Conservation (phyloP, 1,139 yeast species). For the Protomyces lactucae-debilis region DNA sequence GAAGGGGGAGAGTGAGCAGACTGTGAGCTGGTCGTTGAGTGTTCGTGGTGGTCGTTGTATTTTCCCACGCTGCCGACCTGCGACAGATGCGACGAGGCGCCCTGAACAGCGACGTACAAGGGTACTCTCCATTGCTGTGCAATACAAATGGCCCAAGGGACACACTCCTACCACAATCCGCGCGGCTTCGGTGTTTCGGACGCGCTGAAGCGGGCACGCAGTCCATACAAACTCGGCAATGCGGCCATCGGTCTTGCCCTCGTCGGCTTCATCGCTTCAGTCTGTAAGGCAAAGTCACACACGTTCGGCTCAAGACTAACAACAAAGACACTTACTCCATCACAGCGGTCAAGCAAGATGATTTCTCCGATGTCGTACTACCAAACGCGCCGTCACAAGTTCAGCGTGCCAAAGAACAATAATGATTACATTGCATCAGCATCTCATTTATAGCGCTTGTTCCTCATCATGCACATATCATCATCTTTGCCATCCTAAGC, state of each 20-base stretch:
- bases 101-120: too few relatives aligned
- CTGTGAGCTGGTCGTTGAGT: too few relatives aligned
- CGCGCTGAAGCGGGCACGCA: conserved; percentile 9
- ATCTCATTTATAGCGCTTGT: too few relatives aligned
- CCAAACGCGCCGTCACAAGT: conserved; percentile 7
- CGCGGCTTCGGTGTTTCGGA: conserved; percentile 14
- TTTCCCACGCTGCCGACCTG: too few relatives aligned
- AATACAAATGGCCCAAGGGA: conserved; percentile 1
- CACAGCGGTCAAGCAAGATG: conserved; percentile 28
- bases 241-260: conserved; percentile 15
- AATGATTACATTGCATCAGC: background rate
- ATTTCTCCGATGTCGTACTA: conserved; percentile 25
- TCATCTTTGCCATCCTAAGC: conserved; percentile 16
- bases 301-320: background rate
- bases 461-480: too few relatives aligned
- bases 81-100: too few relatives aligned
- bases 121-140: too few relatives aligned
- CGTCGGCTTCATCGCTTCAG: conserved; percentile 18
- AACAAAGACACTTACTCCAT: conserved; percentile 23
- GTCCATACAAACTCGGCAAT: conserved; percentile 17
- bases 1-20: too few relatives aligned
- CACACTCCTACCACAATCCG: conserved; percentile 3
- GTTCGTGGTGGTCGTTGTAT: too few relatives aligned
- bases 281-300: conserved; percentile 9
- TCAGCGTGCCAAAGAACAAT: background rate